Base-by-base conservation (phyloP, 2,329 filamentous ascomycete species). In the Colletotrichum higginsianum region DNA sequence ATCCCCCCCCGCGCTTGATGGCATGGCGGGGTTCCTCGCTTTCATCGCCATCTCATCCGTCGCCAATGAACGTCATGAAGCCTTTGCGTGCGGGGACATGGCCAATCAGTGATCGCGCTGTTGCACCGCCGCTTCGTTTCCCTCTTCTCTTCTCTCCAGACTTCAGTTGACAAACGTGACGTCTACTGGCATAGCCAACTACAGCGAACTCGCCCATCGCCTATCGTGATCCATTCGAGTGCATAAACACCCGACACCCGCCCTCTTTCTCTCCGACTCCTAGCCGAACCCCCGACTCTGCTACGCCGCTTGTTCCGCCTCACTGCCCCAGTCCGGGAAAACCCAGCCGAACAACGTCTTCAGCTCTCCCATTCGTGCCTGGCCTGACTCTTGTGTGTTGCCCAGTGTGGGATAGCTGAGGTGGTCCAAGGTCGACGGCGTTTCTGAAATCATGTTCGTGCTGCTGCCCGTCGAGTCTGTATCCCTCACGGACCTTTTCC, bases 41-140 rank as follows among this genome's bases (percentile, higher is more conserved):
- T 35, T 53, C 50, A 61, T 61, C 57, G 40, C 57, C 40, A 21
- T 61, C 44, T 49, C 42, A 47, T 35, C 57, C 57, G 40, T 60
- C 42, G 23, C 23, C 15, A 26, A 35, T 35, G 50, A 60, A 46
- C 57, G 57, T 61, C 57, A 44, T 46, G 57, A 16, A 30, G 38
- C 40, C 23, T 44, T 30, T 35, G 42, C 57, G 57, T 44, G 57
- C 40, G 26, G 57, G 40, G 40, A 38, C 23, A 18, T 26, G 9
- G 16, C 50, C 50, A 46, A 50, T 58, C 49, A 46, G 35, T 38
- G 35, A 11, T 38, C 2, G 35, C 50, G 15, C 30, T 5, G 15
- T 38, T 21, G 9, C 12, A 53, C 13, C 12, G 26, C 38, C n/a
- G 15, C 38, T 9, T 23, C 52, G 26, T 8, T 40, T 38, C 35